Evolutionary conservation across 2,329 filamentous ascomycete genomes (phyloP).

Genomic region (Pestalotiopsis sp.): DNA sequence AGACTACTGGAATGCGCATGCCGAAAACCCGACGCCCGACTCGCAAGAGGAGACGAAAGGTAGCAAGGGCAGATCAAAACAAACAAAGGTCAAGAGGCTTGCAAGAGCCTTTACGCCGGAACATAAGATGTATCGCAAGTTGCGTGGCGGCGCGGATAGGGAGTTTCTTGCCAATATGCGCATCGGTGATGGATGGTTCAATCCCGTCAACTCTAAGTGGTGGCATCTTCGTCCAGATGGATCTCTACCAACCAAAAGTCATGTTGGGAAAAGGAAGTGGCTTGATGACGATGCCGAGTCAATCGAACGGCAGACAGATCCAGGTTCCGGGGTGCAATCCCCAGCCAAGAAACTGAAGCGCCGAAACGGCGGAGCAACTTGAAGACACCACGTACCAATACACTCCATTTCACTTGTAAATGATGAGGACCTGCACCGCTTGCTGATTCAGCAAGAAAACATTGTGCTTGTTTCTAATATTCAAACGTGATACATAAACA

Average conservation of each 20-base stretch:
- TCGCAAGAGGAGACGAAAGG: no score
- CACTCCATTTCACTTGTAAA: not conserved
- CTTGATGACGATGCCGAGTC: not conserved
- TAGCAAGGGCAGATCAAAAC: not conserved
- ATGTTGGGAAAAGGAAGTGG: not conserved
- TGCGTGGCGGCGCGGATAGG: not conserved
- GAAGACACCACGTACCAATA: not conserved
- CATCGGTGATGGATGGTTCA: conserved; percentile 1
- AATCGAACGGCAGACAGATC: not conserved
- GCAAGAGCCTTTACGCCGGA: not conserved
- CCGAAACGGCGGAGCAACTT: not conserved
- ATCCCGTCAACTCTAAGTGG: conserved; percentile 4
- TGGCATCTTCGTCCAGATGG: not conserved
- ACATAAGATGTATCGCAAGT: not conserved
- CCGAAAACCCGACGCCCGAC: not conserved
- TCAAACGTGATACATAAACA: no score
- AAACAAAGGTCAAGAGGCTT: not conserved
- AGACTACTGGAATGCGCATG: not conserved
- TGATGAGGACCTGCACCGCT: no score
- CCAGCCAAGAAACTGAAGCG: not conserved
- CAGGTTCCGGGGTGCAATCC: not conserved
- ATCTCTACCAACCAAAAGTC: not conserved
- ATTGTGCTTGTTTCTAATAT: no score
- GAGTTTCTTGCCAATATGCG: not conserved
- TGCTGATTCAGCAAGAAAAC: no score